These are phyloP conservation scores for Lipomyces starkeyi DNA, from an alignment of 805 yeast genomes.

Conservation along the genomic window DNA sequence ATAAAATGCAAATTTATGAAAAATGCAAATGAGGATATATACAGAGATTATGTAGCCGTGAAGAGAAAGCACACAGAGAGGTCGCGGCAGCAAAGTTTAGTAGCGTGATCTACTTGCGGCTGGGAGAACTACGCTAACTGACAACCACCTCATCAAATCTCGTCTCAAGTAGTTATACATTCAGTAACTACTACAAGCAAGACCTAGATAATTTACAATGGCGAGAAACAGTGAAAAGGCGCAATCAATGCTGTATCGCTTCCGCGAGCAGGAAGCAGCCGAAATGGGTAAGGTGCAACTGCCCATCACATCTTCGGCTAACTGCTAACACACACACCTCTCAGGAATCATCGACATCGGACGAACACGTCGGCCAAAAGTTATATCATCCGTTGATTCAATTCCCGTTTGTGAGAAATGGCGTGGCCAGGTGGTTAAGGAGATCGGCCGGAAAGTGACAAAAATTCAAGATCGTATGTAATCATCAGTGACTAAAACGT, in stretches of 20 bases:
- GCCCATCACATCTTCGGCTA: neutral
- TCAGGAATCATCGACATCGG: conserved; percentile 57
- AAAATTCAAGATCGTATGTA: conserved; percentile 62
- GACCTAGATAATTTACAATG: conserved; percentile 53
- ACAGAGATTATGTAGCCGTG: neutral
- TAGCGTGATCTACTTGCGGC: too few species aligned
- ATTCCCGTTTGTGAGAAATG: conserved; percentile 73
- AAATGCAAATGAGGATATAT: neutral
- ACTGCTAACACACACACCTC: neutral
- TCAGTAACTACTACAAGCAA: neutral
- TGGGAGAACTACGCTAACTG: too few species aligned
- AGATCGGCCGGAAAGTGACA: conserved; percentile 65
- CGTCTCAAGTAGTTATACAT: neutral
- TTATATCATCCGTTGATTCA: conserved; percentile 57
- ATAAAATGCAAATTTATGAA: neutral
- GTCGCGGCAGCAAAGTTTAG: too few species aligned
- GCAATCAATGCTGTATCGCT: conserved; percentile 69
- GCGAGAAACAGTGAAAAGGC: conserved; percentile 80
- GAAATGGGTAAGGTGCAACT: conserved; percentile 53
- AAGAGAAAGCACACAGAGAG: neutral
- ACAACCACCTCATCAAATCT: neutral
- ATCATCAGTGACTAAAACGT: conserved; percentile 11
- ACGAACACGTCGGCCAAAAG: conserved; percentile 64
- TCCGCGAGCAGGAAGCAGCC: conserved; percentile 64
- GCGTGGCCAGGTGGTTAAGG: conserved; percentile 65